phyloP scores from a whole-genome alignment of 2,329 filamentous ascomycete species.

The Paecilomyces niveus region DNA sequence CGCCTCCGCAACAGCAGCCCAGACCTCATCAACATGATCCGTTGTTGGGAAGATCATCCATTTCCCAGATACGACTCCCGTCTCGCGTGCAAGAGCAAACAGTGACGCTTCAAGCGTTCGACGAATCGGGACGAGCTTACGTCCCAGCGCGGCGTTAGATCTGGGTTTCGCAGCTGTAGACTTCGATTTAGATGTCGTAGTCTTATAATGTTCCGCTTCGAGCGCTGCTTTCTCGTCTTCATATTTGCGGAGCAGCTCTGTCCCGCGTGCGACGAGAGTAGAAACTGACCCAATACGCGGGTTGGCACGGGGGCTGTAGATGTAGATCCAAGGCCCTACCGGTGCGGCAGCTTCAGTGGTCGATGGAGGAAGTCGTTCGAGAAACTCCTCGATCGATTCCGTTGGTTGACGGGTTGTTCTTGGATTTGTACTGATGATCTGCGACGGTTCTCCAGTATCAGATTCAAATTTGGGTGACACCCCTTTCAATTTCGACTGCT shows the following conservation, averaged over 20 bases:
- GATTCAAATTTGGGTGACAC: constrained; percentile 30
- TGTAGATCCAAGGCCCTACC: constrained; percentile 62
- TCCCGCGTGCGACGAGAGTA: constrained; percentile 48
- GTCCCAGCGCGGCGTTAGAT: constrained; percentile 22
- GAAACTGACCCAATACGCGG: constrained; percentile 32
- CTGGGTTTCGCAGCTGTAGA: constrained; percentile 9
- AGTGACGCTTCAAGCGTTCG: constrained; percentile 48
- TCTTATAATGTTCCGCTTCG: constrained; percentile 43
- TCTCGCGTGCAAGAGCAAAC: constrained; percentile 52
- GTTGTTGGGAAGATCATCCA: constrained; percentile 26
- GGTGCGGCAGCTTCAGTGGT: constrained; percentile 43
- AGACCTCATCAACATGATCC: constrained; percentile 18
- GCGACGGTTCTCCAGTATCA: not conserved
- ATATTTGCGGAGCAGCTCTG: constrained; percentile 47
- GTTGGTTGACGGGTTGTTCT: constrained; percentile 40
- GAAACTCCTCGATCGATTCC: constrained; percentile 59
- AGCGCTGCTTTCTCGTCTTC: constrained; percentile 42
- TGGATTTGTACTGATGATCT: not conserved
- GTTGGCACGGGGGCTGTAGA: constrained; percentile 53
- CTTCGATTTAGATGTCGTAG: constrained; percentile 30
- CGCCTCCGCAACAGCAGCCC: constrained; percentile 60
- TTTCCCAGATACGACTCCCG: constrained; percentile 59
- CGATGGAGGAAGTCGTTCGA: constrained; percentile 60
- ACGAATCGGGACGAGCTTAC: constrained; percentile 35
- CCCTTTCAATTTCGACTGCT: constrained; percentile 7